phyloP scores from a whole-genome alignment of 163 green algal genomes.

The Scenedesmus sp. region DNA sequence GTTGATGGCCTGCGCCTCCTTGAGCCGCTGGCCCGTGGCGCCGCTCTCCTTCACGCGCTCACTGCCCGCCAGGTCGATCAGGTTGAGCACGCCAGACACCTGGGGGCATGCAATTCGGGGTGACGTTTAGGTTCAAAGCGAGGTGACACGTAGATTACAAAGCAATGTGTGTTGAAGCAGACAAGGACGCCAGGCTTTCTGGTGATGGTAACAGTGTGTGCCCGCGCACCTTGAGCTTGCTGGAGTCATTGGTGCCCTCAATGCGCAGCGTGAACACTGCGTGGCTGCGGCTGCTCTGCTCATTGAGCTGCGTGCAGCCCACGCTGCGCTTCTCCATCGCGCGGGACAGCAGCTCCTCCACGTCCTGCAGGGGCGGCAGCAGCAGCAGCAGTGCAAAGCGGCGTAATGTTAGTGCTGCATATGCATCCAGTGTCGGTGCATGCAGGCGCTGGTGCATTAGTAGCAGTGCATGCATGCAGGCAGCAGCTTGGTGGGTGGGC shows the following conservation, averaged over 20 bases:
- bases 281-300: constrained; percentile 92
- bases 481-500: not conserved
- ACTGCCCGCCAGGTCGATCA: constrained; percentile 96
- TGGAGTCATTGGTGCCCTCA: constrained; percentile 81
- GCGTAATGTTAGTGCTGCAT: not conserved
- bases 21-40: constrained; percentile 88
- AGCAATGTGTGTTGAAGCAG: no score
- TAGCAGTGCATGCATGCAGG: not conserved
- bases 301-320: constrained; percentile 94
- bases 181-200: no score
- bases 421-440: not conserved
- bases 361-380: constrained; percentile 51
- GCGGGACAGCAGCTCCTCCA: constrained; percentile 79
- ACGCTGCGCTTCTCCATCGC: constrained; percentile 86
- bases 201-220: no score
- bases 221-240: constrained; percentile 77
- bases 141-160: no score
- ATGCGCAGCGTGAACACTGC: constrained; percentile 97
- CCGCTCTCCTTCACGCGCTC: constrained; percentile 90
- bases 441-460: not conserved
- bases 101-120: no score
- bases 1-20: constrained; percentile 97
- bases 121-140: no score
- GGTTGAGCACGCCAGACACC: constrained; percentile 82
- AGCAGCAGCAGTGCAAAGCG: not conserved